A percentile compares a stretch with the other conserved stretches of the same genome.
Evolutionary conservation across 2,329 filamentous ascomycete genomes (phyloP).

Genomic region (Fusarium keratoplasticum): DNA sequence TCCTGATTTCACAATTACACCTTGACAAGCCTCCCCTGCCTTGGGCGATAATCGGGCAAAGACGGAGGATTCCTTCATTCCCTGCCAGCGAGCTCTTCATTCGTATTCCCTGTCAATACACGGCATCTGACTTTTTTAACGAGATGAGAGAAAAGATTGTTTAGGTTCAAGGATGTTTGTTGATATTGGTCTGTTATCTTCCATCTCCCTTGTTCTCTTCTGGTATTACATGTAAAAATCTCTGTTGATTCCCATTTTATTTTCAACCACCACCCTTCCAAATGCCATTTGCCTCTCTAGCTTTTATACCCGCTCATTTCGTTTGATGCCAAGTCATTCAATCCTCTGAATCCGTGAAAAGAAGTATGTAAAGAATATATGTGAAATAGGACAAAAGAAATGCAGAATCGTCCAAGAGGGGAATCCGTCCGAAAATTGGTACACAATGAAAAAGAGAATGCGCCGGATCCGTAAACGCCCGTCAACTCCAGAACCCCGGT

Average conservation of each 20-base stretch:
- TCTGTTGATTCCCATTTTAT: conserved; percentile 24
- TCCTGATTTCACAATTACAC: conserved; percentile 14
- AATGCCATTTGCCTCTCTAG: conserved; percentile 11
- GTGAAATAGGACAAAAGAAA: neutral
- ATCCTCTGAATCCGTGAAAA: conserved; percentile 1
- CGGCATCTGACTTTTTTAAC: neutral
- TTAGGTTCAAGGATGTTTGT: conserved; percentile 5
- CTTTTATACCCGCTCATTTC: conserved; percentile 28
- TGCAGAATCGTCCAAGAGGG: conserved; percentile 10
- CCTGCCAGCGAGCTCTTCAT: neutral
- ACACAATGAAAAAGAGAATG: conserved; percentile 6
- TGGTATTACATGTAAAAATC: conserved; percentile 25
- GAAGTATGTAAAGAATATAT: conserved; percentile 5
- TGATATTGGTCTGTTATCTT: conserved; percentile 2
- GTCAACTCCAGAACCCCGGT: conserved; percentile 12
- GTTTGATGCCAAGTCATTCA: conserved; percentile 22
- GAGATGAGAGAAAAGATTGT: neutral
- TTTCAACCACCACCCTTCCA: conserved; percentile 4
- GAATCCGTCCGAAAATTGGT: conserved; percentile 11
- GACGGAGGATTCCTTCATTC: neutral
- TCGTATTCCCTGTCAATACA: conserved; percentile 13
- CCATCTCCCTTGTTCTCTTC: conserved; percentile 9
- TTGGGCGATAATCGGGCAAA: neutral
- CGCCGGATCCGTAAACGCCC: conserved; percentile 28
- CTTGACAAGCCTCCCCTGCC: conserved; percentile 23